These are phyloP conservation scores for Laburnicola sp. DNA, from an alignment of 2,329 filamentous ascomycete genomes.

Conservation along the genomic window DNA sequence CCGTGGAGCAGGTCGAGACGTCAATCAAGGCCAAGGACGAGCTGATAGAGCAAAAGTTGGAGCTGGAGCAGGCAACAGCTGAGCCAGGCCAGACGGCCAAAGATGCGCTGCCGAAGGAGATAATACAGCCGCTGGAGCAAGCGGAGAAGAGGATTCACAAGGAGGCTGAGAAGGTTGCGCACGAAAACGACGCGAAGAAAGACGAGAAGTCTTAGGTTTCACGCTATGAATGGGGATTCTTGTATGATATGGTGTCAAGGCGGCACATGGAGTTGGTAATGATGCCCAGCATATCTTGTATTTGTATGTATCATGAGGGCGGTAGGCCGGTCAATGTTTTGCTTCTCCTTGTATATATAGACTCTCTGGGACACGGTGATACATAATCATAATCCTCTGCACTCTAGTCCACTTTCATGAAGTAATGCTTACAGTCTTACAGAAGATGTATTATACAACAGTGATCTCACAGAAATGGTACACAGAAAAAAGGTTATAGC, in stretches of 20 bases:
- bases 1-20: conserved; percentile 55
- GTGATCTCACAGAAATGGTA: too few species aligned
- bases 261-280: neutral
- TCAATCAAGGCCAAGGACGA: conserved; percentile 47
- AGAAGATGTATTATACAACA: too few species aligned
- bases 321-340: neutral
- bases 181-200: conserved; percentile 9
- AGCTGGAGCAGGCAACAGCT: conserved; percentile 41
- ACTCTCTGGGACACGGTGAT: neutral
- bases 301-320: conserved; percentile 5
- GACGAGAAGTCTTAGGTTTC: conserved; percentile 1
- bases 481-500: too few species aligned
- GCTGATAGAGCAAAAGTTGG: conserved; percentile 41
- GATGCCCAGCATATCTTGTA: conserved; percentile 8
- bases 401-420: too few species aligned
- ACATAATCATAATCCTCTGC: too few species aligned
- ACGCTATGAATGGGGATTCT: neutral
- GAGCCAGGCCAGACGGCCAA: conserved; percentile 31
- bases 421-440: too few species aligned
- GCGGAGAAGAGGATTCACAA: conserved; percentile 18
- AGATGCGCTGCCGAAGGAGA: conserved; percentile 33
- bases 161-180: conserved; percentile 23
- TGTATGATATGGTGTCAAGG: conserved; percentile 11
- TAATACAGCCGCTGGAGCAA: conserved; percentile 27
- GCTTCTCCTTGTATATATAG: neutral